Conservation (phyloP, 768 basidiomycete genomes). For the Mycena floridula region DNA sequence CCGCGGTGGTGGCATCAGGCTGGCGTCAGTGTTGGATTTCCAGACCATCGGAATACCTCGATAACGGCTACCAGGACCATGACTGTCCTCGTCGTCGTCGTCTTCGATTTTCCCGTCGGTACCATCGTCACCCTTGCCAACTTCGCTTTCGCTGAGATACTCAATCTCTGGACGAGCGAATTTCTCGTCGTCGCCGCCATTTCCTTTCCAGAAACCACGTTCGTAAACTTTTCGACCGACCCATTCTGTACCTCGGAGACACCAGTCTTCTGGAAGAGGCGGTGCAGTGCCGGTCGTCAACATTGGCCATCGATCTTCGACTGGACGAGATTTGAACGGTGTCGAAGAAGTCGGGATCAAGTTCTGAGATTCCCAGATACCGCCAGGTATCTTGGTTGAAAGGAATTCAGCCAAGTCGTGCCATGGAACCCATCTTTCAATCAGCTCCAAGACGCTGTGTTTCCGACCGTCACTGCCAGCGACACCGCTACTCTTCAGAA, state of each 20-base stretch:
- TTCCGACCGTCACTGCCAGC: slow-evolving; percentile 27
- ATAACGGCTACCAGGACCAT: slow-evolving; percentile 15
- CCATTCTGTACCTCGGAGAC: slow-evolving; percentile 95
- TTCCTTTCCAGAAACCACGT: slow-evolving; percentile 85
- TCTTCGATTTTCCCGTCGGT: slow-evolving; percentile 85
- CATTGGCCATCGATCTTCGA: slow-evolving; percentile 56
- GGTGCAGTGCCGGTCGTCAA: slow-evolving; percentile 63
- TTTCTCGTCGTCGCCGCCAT: slow-evolving; percentile 48
- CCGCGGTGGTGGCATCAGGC: background rate
- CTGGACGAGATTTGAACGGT: slow-evolving; percentile 15
- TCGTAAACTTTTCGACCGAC: slow-evolving; percentile 85
- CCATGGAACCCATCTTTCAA: slow-evolving; percentile 87
- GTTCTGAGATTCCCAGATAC: slow-evolving; percentile 42
- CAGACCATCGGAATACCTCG: slow-evolving; percentile 1
- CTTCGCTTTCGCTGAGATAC: no score
- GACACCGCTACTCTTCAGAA: slow-evolving; percentile 37
- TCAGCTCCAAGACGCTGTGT: slow-evolving; percentile 46
- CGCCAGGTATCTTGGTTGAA: slow-evolving; percentile 54
- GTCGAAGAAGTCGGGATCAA: slow-evolving; percentile 22
- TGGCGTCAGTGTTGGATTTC: background rate
- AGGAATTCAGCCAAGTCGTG: slow-evolving; percentile 56
- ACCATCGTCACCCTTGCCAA: no score
- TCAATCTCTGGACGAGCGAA: slow-evolving; percentile 59
- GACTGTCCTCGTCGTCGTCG: slow-evolving; percentile 51
- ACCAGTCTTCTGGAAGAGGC: slow-evolving; percentile 91